Base-by-base conservation (phyloP, 1,284 basidiomycete genomes). In the Peniophora sp. region DNA sequence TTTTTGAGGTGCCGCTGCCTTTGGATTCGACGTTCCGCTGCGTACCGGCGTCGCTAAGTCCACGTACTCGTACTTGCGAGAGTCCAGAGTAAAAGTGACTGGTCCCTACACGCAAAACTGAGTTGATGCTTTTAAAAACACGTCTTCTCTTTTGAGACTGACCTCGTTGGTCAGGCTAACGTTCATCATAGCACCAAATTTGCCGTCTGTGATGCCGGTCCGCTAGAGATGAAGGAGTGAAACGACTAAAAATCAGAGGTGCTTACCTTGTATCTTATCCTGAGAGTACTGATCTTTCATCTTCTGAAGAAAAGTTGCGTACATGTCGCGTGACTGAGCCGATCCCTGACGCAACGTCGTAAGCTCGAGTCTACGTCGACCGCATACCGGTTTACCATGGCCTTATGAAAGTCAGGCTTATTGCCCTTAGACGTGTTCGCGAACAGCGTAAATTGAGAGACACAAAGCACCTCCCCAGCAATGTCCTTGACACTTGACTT, bases 161-260 rank as follows among this genome's bases (percentile, higher is more conserved):
- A 88, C 91, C 71, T 95, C 92, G 64, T 96, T 96, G 35, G 78
- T 85, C 50, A 95, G 68, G 53, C 74, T 79, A 48, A 96, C 90
- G 52, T 84, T 78, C 92, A 95, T 95, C 92, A 94, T 94, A 3
- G 92, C 92, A 32, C 92, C 92, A 64, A 96, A 95, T 59, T 74
- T 74, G n/a, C 92, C 92, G 64, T 94, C 91, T 94, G 53, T 50
- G n/a, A 6, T 6, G 38, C n/a, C 38, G 38, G 16, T 6, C n/a
- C 8, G n/a, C 16, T 16, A 5, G 38, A 17, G 5, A 8, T 8
- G 38, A 8, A 8, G 6, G 38, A 6, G 19, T 6, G 38, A 5
- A n/a, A 8, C 5, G 38, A 6, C 19, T n/a, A 41, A 41, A 41
- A 20, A n/a, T 20, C 38, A 6, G 38, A 41, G 19, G n/a, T 41